These are phyloP conservation scores for Wickerhamiella alocasiicola DNA, from an alignment of 805 yeast species.

Conservation along the genomic window DNA sequence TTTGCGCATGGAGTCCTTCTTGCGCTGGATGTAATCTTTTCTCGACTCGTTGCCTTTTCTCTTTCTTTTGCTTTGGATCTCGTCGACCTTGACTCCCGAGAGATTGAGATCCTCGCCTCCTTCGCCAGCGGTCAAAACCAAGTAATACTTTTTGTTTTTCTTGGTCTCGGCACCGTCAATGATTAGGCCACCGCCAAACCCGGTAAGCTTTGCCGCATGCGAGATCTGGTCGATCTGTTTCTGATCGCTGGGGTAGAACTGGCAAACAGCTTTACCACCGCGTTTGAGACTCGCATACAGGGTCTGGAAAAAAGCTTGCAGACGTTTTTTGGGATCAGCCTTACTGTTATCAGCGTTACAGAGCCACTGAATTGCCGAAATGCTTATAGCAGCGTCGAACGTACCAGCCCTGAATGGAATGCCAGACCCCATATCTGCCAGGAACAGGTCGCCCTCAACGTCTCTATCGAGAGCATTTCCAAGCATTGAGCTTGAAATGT, in stretches of 20 bases:
- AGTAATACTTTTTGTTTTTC: conserved; percentile 78
- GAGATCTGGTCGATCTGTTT: conserved; percentile 66
- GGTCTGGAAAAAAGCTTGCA: conserved; percentile 73
- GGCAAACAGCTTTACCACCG: conserved; percentile 97
- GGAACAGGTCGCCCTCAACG: conserved; percentile 82
- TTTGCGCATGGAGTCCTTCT: conserved; percentile 85
- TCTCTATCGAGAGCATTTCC: conserved; percentile 89
- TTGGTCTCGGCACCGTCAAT: conserved; percentile 89
- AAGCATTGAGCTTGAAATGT: conserved; percentile 89
- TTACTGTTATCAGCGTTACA: conserved; percentile 84
- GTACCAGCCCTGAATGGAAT: conserved; percentile 93
- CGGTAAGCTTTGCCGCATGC: conserved; percentile 80
- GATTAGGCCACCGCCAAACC: conserved; percentile 92
- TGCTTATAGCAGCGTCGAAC: conserved; percentile 91
- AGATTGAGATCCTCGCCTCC: conserved; percentile 65
- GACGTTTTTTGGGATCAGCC: conserved; percentile 73
- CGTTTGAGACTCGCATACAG: conserved; percentile 73
- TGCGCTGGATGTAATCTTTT: conserved; percentile 70
- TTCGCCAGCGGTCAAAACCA: conserved; percentile 79
- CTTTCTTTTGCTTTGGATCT: conserved; percentile 22
- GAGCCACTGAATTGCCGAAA: conserved; percentile 94
- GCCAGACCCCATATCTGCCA: conserved; percentile 89
- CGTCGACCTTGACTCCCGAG: conserved; percentile 67
- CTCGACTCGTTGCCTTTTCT: conserved; percentile 48
- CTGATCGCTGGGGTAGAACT: conserved; percentile 89